Conservation (phyloP, 208 protist genomes). For the Herpetomonas samuelpessoai region DNA sequence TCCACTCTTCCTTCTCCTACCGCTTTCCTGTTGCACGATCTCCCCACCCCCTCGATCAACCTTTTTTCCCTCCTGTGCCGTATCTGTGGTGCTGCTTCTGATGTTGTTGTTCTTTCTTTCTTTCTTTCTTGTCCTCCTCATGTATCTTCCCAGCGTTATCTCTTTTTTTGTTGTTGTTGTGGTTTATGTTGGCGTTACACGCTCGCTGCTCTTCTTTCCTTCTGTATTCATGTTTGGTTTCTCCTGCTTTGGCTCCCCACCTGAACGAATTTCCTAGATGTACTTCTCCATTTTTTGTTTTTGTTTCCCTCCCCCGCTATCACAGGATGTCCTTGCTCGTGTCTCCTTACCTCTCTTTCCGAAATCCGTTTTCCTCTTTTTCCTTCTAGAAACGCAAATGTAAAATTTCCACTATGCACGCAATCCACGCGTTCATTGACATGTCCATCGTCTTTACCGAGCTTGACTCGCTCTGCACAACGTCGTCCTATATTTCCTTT, state of each 20-base stretch:
- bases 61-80: too few species aligned
- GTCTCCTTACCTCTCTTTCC: background rate
- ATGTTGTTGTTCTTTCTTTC: too few species aligned
- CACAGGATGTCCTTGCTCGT: constrained; percentile 1
- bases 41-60: too few species aligned
- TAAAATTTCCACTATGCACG: background rate
- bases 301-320: background rate
- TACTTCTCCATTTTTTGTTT: background rate
- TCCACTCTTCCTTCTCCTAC: background rate
- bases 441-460: too few species aligned
- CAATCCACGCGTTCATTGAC: too few species aligned
- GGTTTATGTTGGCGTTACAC: background rate
- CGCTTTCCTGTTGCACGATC: too few species aligned
- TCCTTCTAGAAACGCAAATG: background rate
- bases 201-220: background rate
- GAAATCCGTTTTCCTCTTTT: constrained; percentile 5
- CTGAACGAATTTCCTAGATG: background rate
- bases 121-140: too few species aligned
- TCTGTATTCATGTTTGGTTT: background rate
- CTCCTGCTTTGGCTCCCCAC: background rate
- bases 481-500: too few species aligned
- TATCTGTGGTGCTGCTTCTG: too few species aligned
- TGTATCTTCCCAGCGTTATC: too few species aligned
- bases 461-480: too few species aligned
- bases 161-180: too few species aligned